Conservation (phyloP, 139 green algal species). For the Chlamydomonas sp. region DNA sequence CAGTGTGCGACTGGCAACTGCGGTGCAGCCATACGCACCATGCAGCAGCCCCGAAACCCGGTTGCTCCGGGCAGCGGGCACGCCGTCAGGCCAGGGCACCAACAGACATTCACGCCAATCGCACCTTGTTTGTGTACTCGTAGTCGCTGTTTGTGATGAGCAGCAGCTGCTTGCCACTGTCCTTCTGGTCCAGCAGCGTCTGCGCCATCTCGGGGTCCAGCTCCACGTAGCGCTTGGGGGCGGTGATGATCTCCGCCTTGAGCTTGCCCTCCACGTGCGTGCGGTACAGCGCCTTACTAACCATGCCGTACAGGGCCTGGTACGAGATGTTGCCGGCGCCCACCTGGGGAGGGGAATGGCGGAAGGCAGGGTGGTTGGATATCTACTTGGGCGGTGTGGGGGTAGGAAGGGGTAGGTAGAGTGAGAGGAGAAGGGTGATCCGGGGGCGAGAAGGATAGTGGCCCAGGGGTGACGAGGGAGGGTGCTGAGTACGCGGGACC, state of each 20-base stretch:
- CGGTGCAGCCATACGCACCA: no score
- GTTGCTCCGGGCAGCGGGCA: no score
- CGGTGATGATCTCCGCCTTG: constrained; percentile 94
- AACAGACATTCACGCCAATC: not conserved
- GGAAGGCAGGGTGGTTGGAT: no score
- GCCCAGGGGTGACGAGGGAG: no score
- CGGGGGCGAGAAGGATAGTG: no score
- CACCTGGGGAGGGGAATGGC: not conserved
- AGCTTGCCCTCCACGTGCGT: constrained; percentile 95
- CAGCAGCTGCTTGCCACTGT: constrained; percentile 90
- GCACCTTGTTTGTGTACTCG: constrained; percentile 79
- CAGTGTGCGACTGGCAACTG: no score
- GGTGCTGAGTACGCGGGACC: no score
- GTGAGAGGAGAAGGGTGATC: no score
- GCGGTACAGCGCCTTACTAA: constrained; percentile 81
- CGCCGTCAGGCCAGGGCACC: no score
- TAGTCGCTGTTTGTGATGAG: constrained; percentile 96
- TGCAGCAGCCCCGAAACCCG: no score
- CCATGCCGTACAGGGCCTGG: constrained; percentile 47
- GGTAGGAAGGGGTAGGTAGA: no score
- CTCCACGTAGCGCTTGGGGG: constrained; percentile 80
- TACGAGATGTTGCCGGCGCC: constrained; percentile 45
- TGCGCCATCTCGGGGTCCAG: constrained; percentile 87
- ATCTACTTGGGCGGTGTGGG: no score
- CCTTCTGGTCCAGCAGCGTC: constrained; percentile 91